phyloP scores from a whole-genome alignment of 345 rosid species.

The Aegle marmelos region DNA sequence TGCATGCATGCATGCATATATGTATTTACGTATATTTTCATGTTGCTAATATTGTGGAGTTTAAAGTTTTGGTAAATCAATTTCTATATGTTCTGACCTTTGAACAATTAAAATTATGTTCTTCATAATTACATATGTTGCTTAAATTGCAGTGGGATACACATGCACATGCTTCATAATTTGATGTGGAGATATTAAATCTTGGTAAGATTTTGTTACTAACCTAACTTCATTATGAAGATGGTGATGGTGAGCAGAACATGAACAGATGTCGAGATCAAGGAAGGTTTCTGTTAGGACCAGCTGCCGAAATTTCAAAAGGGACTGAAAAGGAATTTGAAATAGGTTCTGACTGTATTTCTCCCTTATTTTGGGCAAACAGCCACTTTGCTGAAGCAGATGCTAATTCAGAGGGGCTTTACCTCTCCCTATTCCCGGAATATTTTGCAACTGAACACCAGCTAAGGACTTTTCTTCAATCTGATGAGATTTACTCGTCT shows the following conservation, averaged over 20 bases:
- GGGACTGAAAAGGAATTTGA: conserved; percentile 17
- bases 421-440: conserved; percentile 39
- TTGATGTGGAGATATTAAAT: not conserved
- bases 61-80: not conserved
- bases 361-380: conserved; percentile 30
- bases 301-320: conserved; percentile 3
- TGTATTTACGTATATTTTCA: too few relatives aligned
- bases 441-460: conserved; percentile 33
- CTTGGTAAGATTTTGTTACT: conserved; percentile 9
- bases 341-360: conserved; percentile 22
- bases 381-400: conserved; percentile 35
- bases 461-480: conserved; percentile 22
- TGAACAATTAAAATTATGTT: not conserved
- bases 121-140: not conserved
- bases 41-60: not conserved
- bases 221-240: conserved; percentile 21
- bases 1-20: too few relatives aligned
- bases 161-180: not conserved
- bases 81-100: not conserved
- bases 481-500: conserved; percentile 37
- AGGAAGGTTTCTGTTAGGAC: conserved; percentile 17
- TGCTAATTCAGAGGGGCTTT: conserved; percentile 9
- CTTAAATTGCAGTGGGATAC: not conserved
- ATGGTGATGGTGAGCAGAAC: conserved; percentile 24
- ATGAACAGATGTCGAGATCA: conserved; percentile 19